Evolutionary conservation across 495 filamentous ascomycete species (phyloP), one percentile per base, ranked within the genome.

Genomic region (Pyronema domesticum): DNA sequence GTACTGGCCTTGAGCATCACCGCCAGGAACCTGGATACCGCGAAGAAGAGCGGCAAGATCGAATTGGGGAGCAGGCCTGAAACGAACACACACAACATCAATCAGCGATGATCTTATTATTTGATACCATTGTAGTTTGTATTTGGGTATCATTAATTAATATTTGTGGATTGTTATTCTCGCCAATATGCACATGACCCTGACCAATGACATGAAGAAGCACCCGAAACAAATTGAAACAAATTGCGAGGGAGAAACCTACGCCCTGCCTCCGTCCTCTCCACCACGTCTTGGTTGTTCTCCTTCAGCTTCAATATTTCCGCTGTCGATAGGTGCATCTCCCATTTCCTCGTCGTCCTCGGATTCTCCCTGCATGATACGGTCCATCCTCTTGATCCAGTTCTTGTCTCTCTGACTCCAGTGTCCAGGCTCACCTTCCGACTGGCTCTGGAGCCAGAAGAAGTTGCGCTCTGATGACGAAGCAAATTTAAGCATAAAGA

Each of bases 181-280:
- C 55, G 57, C 51, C 53, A 59, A 57, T 43, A 60, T 51, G 46
- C 66, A 64, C 53, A 39, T 55, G 44, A 58, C 48, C 50, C 47
- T 15, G 5, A 50, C 13, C 45, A 1, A 50, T 50, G 8, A n/a
- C 57, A 9, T 54, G 39, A 10, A 46, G 36, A 46, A 56, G 47
- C 57, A 54, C 57, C 53, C 58, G 57, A 58, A 46, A 50, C 37
- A 58, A 59, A 57, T 43, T 56, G 60, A 58, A 60, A 52, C 54
- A 66, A 61, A 60, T 60, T 65, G 67, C 50, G 45, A 52, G 58
- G 58, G 57, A 60, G 37, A 58, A 69, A 61, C 91, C 91, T 96
- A 98, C 91, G 89, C 89, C 94, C 89, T 77, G 70, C 85, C 93
- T 58, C 93, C 91, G 70, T 95, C 89, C 54, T 85, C 88, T 64